phyloP scores from a whole-genome alignment of 208 protist genomes.

The Leptomonas pyrrhocoris region DNA sequence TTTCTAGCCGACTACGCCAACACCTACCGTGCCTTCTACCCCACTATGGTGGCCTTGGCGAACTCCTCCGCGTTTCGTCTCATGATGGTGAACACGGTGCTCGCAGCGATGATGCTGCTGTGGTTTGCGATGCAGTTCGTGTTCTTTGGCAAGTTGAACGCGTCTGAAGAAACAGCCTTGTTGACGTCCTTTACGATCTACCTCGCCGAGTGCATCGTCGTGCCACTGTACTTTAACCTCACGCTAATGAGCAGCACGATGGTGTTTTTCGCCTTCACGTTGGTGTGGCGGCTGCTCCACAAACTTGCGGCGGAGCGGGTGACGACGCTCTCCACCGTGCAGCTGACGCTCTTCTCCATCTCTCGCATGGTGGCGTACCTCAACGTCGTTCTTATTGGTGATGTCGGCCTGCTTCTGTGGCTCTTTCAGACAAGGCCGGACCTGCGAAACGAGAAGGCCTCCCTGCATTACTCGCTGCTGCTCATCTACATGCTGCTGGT shows the following conservation, averaged over 20 bases:
- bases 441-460: constrained; percentile 19
- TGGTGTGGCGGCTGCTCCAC: constrained; percentile 62
- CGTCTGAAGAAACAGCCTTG: constrained; percentile 45
- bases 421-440: constrained; percentile 25
- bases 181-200: constrained; percentile 43
- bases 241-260: constrained; percentile 37
- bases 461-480: constrained; percentile 36
- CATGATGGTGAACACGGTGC: constrained; percentile 45
- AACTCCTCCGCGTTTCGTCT: constrained; percentile 71
- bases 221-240: constrained; percentile 50
- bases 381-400: constrained; percentile 29
- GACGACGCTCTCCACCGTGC: constrained; percentile 35
- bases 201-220: constrained; percentile 58
- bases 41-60: constrained; percentile 60
- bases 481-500: constrained; percentile 42
- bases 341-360: constrained; percentile 19
- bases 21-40: constrained; percentile 69
- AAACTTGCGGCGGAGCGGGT: constrained; percentile 65
- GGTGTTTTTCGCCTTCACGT: constrained; percentile 36
- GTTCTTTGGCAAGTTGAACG: constrained; percentile 77
- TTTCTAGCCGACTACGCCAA: constrained; percentile 66
- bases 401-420: constrained; percentile 23
- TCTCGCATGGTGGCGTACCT: constrained; percentile 37
- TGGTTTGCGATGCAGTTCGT: constrained; percentile 42
- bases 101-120: constrained; percentile 38